A percentile compares a stretch with the other conserved stretches of the same genome.
phyloP scores from a whole-genome alignment of 2,329 filamentous ascomycete genomes.

The Colletotrichum sp. region DNA sequence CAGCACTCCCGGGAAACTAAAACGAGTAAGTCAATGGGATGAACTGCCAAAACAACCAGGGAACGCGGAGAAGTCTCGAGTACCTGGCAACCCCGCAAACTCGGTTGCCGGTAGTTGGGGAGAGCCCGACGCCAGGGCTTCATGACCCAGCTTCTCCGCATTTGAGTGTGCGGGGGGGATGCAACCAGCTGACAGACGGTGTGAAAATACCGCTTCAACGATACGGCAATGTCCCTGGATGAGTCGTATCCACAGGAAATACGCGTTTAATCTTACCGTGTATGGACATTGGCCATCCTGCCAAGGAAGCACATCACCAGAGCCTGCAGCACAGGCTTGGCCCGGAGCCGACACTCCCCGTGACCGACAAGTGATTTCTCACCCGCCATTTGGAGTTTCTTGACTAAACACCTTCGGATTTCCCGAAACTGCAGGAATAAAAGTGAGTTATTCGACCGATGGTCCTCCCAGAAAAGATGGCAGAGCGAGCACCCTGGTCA shows the following conservation, averaged over 20 bases:
- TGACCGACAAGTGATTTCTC: background rate
- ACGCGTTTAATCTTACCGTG: background rate
- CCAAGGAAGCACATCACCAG: background rate
- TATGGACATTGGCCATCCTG: background rate
- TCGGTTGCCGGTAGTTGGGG: background rate
- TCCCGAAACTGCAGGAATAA: background rate
- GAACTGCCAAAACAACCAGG: background rate
- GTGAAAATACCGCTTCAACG: background rate
- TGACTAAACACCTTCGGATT: background rate
- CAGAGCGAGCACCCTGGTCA: background rate
- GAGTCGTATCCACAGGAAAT: background rate
- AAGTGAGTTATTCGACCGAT: background rate
- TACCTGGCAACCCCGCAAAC: background rate
- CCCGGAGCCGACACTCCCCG: background rate
- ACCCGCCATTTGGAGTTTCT: background rate
- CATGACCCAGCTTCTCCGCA: constrained; percentile 8
- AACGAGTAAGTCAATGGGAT: background rate
- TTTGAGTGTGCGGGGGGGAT: background rate
- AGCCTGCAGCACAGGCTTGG: background rate
- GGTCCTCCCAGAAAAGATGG: background rate
- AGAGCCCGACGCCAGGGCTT: background rate
- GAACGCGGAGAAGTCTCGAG: background rate
- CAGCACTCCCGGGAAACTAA: background rate
- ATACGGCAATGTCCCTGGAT: background rate
- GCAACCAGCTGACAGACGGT: background rate